These are phyloP conservation scores for Vitis hybrid DNA, from an alignment of 177 flowering plant genomes.

Conservation along the genomic window DNA sequence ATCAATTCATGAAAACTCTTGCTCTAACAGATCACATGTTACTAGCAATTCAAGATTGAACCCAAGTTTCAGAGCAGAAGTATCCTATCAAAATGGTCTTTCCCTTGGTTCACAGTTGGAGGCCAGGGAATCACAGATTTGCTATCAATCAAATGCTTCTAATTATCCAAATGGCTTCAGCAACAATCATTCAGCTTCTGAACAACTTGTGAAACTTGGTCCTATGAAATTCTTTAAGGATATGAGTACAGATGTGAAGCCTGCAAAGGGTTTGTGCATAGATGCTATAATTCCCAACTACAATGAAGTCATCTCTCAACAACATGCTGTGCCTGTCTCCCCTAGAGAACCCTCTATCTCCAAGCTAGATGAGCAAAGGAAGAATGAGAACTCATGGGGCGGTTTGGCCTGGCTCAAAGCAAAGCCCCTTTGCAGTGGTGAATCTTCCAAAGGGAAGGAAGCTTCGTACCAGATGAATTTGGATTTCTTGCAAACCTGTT, in stretches of 20 bases:
- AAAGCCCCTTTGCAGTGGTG: constrained; percentile 9
- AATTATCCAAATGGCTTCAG: constrained; percentile 3
- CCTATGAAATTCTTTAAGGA: background rate
- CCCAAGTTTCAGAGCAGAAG: constrained; percentile 20
- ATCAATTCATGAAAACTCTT: constrained; percentile 25
- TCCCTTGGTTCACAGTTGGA: constrained; percentile 18
- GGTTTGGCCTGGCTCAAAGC: constrained; percentile 27
- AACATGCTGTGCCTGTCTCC: background rate
- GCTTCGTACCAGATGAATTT: constrained; percentile 19
- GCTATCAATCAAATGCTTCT: background rate
- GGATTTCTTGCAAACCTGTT: constrained; percentile 20
- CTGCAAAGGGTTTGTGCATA: constrained; percentile 1
- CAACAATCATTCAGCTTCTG: constrained; percentile 13
- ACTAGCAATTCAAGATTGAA: constrained; percentile 5
- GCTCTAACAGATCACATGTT: constrained; percentile 17
- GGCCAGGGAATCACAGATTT: constrained; percentile 14
- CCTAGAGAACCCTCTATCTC: no score
- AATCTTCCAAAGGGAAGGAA: constrained; percentile 10
- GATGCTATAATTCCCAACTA: background rate
- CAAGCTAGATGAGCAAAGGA: background rate
- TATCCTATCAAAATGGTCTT: constrained; percentile 21
- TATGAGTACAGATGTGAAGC: constrained; percentile 5
- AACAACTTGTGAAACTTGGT: constrained; percentile 12
- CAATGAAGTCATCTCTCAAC: background rate
- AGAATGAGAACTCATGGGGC: constrained; percentile 13